A percentile compares a stretch with the other conserved stretches of the same genome.
Evolutionary conservation across 2,329 filamentous ascomycete genomes (phyloP).

Genomic region (Aspergillus novofumigatus): DNA sequence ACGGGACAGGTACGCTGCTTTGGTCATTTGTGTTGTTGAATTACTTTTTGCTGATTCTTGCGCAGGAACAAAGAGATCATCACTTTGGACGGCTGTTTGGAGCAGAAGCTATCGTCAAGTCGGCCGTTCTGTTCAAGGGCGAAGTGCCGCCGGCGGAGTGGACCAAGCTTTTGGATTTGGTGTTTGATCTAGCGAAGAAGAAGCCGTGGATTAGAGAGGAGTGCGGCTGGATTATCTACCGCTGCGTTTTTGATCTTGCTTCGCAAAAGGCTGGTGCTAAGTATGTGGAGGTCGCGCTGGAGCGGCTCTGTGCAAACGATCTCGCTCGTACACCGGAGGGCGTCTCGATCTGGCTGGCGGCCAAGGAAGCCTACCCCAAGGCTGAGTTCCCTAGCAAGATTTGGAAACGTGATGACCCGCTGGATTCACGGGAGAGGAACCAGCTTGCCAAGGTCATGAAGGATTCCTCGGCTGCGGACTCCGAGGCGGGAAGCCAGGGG

Average conservation of each 20-base stretch:
- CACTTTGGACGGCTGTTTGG: slow-evolving; percentile 84
- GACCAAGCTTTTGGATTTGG: slow-evolving; percentile 62
- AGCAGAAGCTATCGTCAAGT: slow-evolving; percentile 78
- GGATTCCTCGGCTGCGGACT: slow-evolving; percentile 48
- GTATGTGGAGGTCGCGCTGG: slow-evolving; percentile 59
- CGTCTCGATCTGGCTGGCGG: slow-evolving; percentile 79
- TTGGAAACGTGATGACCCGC: slow-evolving; percentile 70
- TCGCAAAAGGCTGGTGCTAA: slow-evolving; percentile 36
- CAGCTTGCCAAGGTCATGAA: slow-evolving; percentile 74
- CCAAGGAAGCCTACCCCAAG: slow-evolving; percentile 60
- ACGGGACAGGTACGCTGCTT: slow-evolving; percentile 43
- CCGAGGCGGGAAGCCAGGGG: slow-evolving; percentile 25
- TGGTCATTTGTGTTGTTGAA: no score
- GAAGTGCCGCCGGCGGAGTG: slow-evolving; percentile 49
- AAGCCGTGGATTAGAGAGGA: slow-evolving; percentile 88
- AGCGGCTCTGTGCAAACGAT: slow-evolving; percentile 59
- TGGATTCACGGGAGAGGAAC: slow-evolving; percentile 64
- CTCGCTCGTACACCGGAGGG: slow-evolving; percentile 81
- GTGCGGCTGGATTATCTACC: slow-evolving; percentile 76
- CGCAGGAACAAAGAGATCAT: slow-evolving; percentile 79
- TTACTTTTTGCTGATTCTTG: background rate
- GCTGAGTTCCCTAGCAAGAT: slow-evolving; percentile 64
- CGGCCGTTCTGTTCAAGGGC: slow-evolving; percentile 63
- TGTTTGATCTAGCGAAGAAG: slow-evolving; percentile 70
- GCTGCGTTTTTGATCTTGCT: slow-evolving; percentile 59